A percentile compares a stretch with the other conserved stretches of the same genome.
phyloP scores from a whole-genome alignment of 495 filamentous ascomycete species.

The Tuber magnatum region DNA sequence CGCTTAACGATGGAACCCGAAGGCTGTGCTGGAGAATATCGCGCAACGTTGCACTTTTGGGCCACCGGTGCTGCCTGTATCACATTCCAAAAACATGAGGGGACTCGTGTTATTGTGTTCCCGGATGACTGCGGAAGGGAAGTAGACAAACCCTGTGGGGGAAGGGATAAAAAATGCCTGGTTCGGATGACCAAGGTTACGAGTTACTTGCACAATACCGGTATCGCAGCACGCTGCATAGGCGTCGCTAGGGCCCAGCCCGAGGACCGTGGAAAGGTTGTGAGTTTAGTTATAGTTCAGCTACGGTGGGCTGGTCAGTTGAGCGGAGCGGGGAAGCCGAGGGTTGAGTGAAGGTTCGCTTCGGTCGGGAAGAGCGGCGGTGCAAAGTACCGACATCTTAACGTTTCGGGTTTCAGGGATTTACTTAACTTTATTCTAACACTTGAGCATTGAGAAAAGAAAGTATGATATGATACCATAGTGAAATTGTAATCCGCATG shows the following conservation, averaged over 20 bases:
- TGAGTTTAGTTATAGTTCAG: no score
- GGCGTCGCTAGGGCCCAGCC: not conserved
- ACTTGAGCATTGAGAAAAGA: not conserved
- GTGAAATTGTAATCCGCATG: not conserved
- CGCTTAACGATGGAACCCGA: not conserved
- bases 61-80: not conserved
- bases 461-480: not conserved
- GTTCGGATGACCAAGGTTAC: not conserved
- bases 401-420: not conserved
- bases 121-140: not conserved
- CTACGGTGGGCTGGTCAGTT: not conserved
- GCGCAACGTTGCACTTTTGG: not conserved
- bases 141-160: not conserved
- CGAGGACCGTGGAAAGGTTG: not conserved
- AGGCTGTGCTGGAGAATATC: not conserved
- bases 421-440: not conserved
- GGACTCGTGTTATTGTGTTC: not conserved
- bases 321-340: not conserved
- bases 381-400: not conserved
- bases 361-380: not conserved
- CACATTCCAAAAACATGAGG: not conserved
- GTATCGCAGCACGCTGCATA: not conserved
- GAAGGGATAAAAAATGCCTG: not conserved
- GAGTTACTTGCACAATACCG: not conserved
- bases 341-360: not conserved